Base-by-base conservation (phyloP, 768 basidiomycete genomes). In the Amanita exitialis region DNA sequence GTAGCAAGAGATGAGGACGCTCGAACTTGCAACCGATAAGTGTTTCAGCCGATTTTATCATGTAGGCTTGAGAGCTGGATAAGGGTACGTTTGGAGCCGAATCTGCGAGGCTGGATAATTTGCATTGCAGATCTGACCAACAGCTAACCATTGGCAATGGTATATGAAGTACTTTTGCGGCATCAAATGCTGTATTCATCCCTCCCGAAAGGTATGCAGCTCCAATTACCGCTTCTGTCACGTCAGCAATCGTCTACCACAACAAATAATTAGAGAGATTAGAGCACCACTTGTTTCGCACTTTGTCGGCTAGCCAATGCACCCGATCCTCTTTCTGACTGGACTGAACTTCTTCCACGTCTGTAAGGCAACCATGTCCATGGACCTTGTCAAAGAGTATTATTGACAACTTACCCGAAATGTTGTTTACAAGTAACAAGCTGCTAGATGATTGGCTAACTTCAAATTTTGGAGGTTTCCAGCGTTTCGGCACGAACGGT, bases 141-240 rank as follows among this genome's bases (percentile, higher is more conserved):
- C 71, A 71, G 51, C 79, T 76, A 49, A 89, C 67, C 56, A 74
- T 68, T 3, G 76, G 73, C n/a, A 90, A 67, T 1, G 82, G 79
- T 34, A 92, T 66, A 47, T 77, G 73, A 58, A 93, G 67, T 20
- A 74, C 73, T 60, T 85, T 87, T 38, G 77, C 74, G 20, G 74
- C 78, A 53, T 74, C 73, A 42, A 90, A 73, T 5, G 83, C 90
- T 16, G 66, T 64, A 47, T 86, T 83, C 44, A 73, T 70, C 47
- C 88, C 90, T 9, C 84, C 83, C 20, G 83, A 79, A 41, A 86
- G 69, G 61, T 82, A 90, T 4, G 85, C 87, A 15, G 89, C 90
- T 30, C 84, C 90, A 23, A 91, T 80, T 53, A 92, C 79, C 3
- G 90, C 87, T 65, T 93, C 90, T 7, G 79, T 77, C 38, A 90